Percentiles rank a stretch among this genome's conserved stretches.
phyloP scores from a whole-genome alignment of 306 rosid genomes.

The Medicago lupulina region DNA sequence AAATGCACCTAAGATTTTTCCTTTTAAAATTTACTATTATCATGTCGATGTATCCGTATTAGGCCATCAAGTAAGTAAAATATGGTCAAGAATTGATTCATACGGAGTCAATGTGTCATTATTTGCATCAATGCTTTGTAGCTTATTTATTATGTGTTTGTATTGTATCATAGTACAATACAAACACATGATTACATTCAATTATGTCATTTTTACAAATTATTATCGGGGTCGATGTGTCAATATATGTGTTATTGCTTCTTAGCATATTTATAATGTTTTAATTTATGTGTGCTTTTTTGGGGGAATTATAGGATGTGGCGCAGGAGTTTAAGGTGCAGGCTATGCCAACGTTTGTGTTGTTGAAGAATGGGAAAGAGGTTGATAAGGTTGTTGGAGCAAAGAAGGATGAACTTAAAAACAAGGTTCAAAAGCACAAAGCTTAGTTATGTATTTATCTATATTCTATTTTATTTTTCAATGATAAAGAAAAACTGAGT shows the following conservation, averaged over 20 bases:
- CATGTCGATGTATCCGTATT: too few relatives aligned
- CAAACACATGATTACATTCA: too few relatives aligned
- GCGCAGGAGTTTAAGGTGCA: conserved; percentile 67
- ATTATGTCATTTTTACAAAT: background rate
- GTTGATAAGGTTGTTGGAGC: conserved; percentile 73
- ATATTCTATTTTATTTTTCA: background rate
- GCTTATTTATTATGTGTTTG: too few relatives aligned
- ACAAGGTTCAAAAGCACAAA: conserved; percentile 55
- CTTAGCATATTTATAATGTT: background rate
- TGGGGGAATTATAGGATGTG: conserved; percentile 60
- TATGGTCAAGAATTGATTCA: too few relatives aligned
- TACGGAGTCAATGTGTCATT: too few relatives aligned
- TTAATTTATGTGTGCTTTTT: background rate
- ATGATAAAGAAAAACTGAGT: background rate
- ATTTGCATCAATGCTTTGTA: too few relatives aligned
- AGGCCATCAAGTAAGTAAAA: too few relatives aligned
- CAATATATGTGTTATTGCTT: too few relatives aligned
- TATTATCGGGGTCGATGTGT: background rate
- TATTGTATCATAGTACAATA: too few relatives aligned
- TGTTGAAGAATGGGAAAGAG: conserved; percentile 73
- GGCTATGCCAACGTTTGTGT: conserved; percentile 92
- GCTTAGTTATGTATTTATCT: conserved; percentile 24
- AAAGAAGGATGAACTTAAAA: conserved; percentile 78
- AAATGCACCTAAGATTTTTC: too few relatives aligned
- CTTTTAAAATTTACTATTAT: too few relatives aligned